Percentiles rank a stretch among this genome's conserved stretches.
phyloP scores from a whole-genome alignment of 306 rosid species.

The Biancaea sappan region DNA sequence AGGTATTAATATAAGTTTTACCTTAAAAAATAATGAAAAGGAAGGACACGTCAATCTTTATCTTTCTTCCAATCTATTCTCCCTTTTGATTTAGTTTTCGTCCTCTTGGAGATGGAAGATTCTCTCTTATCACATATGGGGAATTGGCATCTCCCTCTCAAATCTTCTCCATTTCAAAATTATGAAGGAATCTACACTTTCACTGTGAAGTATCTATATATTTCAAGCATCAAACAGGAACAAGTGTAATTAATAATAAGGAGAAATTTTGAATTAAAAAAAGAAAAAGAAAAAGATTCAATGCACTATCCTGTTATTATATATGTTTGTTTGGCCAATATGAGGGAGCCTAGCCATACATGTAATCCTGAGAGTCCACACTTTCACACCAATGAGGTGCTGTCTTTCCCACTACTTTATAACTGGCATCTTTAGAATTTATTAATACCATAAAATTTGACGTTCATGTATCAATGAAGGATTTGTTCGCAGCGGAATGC shows the following conservation, averaged over 20 bases:
- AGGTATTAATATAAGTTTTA: no score
- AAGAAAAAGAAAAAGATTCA: no score
- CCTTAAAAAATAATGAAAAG: background rate
- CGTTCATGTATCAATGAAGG: background rate
- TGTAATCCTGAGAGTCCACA: background rate
- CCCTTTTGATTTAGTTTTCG: background rate
- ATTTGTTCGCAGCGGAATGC: background rate
- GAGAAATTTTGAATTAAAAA: no score
- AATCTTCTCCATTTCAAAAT: background rate
- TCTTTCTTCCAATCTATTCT: background rate
- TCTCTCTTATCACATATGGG: background rate
- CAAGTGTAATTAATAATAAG: background rate
- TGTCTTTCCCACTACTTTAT: constrained; percentile 28
- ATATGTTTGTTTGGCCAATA: no score
- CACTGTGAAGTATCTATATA: no score
- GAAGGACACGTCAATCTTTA: background rate
- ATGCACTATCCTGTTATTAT: no score
- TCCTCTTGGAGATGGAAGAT: background rate
- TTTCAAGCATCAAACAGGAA: background rate
- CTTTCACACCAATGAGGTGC: no score
- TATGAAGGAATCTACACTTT: no score
- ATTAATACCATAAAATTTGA: constrained; percentile 1
- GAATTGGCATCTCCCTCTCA: background rate
- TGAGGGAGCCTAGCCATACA: no score
- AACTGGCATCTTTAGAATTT: constrained; percentile 23